phyloP scores from a whole-genome alignment of 2,329 filamentous ascomycete genomes.

The Cordyceps militaris region DNA sequence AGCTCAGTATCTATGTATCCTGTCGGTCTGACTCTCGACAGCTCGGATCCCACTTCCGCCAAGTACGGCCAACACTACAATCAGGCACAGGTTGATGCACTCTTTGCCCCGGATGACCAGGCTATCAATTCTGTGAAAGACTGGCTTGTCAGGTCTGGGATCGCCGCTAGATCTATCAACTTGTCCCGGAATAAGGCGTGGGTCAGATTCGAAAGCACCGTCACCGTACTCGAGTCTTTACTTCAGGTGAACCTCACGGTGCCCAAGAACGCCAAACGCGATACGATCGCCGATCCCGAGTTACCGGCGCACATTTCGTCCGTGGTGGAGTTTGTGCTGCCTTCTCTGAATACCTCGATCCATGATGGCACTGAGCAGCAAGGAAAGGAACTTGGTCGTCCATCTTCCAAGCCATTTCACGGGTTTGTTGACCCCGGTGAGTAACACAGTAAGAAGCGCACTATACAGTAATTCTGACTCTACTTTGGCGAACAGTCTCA shows the following conservation, averaged over 20 bases:
- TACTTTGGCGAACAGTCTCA: not conserved
- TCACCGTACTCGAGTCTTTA: constrained; percentile 23
- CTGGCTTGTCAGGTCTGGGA: constrained; percentile 48
- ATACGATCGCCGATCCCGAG: constrained; percentile 27
- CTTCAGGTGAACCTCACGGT: not conserved
- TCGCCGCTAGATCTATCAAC: constrained; percentile 37
- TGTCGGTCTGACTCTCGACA: not conserved
- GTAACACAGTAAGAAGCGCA: not conserved
- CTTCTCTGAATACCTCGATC: constrained; percentile 8
- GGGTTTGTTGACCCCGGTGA: not conserved
- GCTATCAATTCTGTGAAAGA: constrained; percentile 41
- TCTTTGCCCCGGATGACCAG: constrained; percentile 22
- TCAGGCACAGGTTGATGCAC: not conserved
- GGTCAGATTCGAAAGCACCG: constrained; percentile 14
- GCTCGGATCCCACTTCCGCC: constrained; percentile 1
- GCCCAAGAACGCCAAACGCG: constrained; percentile 23
- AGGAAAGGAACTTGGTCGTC: not conserved
- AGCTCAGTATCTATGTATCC: not conserved
- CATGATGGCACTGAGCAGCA: not conserved
- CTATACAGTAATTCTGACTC: not conserved
- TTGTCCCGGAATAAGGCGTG: constrained; percentile 43
- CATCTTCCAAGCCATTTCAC: not conserved
- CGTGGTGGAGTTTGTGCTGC: constrained; percentile 34
- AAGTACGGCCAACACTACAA: constrained; percentile 7
- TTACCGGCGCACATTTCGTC: constrained; percentile 28